A percentile compares a stretch with the other conserved stretches of the same genome.
Evolutionary conservation across 345 rosid genomes (phyloP).

Genomic region (Euclidium syriacum): DNA sequence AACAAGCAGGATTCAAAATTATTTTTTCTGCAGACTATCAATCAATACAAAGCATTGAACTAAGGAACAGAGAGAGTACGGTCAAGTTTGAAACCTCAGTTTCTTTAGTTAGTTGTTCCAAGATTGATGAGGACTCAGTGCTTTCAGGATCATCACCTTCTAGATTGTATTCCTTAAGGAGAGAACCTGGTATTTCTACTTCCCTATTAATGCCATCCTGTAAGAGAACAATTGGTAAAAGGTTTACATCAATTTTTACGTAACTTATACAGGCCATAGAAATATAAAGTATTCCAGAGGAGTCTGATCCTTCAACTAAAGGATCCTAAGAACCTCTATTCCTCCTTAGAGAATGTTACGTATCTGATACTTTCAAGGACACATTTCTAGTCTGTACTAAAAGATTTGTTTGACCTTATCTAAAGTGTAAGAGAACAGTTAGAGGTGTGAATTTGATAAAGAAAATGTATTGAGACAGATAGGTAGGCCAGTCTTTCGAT

Average conservation of each 20-base stretch:
- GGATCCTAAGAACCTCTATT: neutral
- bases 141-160: constrained; percentile 40
- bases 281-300: neutral
- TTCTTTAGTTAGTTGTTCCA: constrained; percentile 30
- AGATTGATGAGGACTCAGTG: constrained; percentile 15
- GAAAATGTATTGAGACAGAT: too few relatives aligned
- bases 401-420: neutral
- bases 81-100: constrained; percentile 38
- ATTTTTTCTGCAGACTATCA: neutral
- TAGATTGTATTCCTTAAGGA: constrained; percentile 72
- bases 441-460: neutral
- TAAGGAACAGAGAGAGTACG: neutral
- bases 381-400: neutral
- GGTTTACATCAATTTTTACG: neutral
- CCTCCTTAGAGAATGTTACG: neutral
- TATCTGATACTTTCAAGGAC: neutral
- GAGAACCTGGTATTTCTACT: constrained; percentile 39
- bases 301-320: neutral
- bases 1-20: constrained; percentile 18
- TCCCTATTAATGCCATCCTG: constrained; percentile 38
- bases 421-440: too few relatives aligned
- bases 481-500: too few relatives aligned
- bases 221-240: constrained; percentile 2
- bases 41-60: constrained; percentile 10
- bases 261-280: neutral